phyloP scores from a whole-genome alignment of 768 basidiomycete genomes.

The Tylopilus balloui region DNA sequence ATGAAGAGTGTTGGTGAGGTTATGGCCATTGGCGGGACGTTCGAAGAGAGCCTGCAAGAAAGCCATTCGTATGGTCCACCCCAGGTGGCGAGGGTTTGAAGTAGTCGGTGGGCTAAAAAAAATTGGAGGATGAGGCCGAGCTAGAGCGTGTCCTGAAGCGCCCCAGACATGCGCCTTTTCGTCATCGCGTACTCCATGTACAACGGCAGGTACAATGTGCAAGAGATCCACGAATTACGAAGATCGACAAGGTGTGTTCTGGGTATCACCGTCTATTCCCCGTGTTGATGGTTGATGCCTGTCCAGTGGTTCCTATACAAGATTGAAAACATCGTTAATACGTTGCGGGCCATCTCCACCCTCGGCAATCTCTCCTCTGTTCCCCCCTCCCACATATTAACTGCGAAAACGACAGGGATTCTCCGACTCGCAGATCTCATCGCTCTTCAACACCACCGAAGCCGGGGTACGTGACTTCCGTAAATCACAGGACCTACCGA shows the following conservation, averaged over 20 bases:
- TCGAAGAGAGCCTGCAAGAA: constrained; percentile 98
- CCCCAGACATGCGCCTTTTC: constrained; percentile 95
- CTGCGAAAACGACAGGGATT: constrained; percentile 95
- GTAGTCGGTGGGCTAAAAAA: constrained; percentile 86
- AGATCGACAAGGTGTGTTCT: constrained; percentile 83
- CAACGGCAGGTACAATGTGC: constrained; percentile 86
- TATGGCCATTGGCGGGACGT: constrained; percentile 99
- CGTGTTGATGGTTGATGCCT: neutral
- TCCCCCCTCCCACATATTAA: constrained; percentile 71
- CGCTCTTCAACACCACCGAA: constrained; percentile 70
- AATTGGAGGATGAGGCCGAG: constrained; percentile 62
- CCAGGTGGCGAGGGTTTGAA: constrained; percentile 94
- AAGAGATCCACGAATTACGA: constrained; percentile 90
- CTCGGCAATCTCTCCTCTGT: constrained; percentile 67
- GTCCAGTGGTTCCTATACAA: constrained; percentile 95
- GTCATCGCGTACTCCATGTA: constrained; percentile 98
- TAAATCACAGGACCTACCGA: constrained; percentile 63
- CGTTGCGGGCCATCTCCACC: constrained; percentile 68
- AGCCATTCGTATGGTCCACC: constrained; percentile 96
- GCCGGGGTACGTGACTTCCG: constrained; percentile 77
- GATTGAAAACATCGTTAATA: constrained; percentile 96
- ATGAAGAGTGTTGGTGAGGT: constrained; percentile 99
- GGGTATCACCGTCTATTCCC: neutral
- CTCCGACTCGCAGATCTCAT: constrained; percentile 88
- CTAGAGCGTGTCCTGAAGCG: constrained; percentile 71